These are phyloP conservation scores for Trichosporon sp. DNA, from an alignment of 1,284 basidiomycete genomes.

Conservation along the genomic window DNA sequence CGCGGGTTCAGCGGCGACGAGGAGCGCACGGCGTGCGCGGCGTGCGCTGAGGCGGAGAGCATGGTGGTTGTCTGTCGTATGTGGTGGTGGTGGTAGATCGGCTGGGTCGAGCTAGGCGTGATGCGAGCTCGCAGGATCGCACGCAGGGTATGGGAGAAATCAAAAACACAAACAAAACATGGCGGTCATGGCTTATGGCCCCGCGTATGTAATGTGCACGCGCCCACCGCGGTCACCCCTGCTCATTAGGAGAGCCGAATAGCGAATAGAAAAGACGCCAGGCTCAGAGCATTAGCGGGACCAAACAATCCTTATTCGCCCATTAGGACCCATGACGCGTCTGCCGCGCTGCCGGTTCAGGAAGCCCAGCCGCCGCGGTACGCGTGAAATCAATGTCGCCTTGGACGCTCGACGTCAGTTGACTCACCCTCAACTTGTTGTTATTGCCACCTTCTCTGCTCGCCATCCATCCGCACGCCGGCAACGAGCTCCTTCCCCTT, in stretches of 20 bases:
- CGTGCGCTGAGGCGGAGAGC: constrained; percentile 12
- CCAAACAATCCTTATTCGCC: too few species aligned
- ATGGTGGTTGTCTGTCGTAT: constrained; percentile 7
- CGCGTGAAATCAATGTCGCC: background rate
- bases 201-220: background rate
- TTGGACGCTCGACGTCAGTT: background rate
- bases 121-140: too few species aligned
- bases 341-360: too few species aligned
- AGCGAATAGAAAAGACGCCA: too few species aligned
- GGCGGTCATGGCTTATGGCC: background rate
- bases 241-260: background rate
- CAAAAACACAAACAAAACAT: constrained; percentile 4
- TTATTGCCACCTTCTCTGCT: constrained; percentile 5
- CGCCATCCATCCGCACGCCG: background rate
- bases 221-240: background rate
- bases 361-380: background rate
- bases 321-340: background rate
- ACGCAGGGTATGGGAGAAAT: background rate
- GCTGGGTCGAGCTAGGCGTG: background rate
- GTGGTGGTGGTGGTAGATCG: background rate
- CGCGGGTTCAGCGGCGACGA: constrained; percentile 40
- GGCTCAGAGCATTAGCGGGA: constrained; percentile 9
- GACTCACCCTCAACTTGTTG: background rate
- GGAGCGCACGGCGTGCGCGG: constrained; percentile 12
- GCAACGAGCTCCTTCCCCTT: background rate